Evolutionary conservation across 345 rosid species (phyloP), one percentile per base, ranked within the genome.

Genomic region (Fremontodendron californicum): DNA sequence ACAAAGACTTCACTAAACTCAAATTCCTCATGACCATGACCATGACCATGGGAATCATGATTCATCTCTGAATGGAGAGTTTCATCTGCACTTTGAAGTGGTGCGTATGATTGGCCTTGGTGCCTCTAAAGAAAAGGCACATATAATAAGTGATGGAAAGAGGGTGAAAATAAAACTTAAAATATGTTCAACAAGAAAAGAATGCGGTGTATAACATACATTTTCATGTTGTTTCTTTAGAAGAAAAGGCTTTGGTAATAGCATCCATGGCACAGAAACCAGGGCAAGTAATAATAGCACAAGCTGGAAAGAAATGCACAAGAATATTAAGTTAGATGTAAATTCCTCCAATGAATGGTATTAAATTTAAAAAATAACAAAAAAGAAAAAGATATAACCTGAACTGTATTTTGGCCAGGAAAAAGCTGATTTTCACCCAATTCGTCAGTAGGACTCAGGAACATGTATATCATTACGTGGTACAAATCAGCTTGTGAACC

Each of bases 1-100:
- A 96, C 98, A 77, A 96, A 96, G 74, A 96, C 87, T 88, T 96
- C 97, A 65, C 97, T 88, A 87, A 96, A 96, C 80, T 96, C 97
- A 68, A 94, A 96, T 78, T 96, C 99, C 78, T 87, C 98, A 11
- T 92, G 94, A 65, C 78, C 93, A 31, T 92, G 94, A 65, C 78
- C 93, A 31, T 51, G 61, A 71, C 83, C 92, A 79, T 91, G 92
- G 73, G 94, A 86, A 74, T 87, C 88, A 57, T 89, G 83, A 78
- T 77, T 85, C 60, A 81, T 77, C 31, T 90, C 97, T 49, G 82
- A 68, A 70, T 90, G 97, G 78, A 93, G 89, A 79, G 90, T 86
- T 77, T 92, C 97, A 45, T 94, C 99, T 25, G 89, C 80, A 79
- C 86, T 87, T 13, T 86, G 86, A 64, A 91, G 86, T 76, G 78